phyloP scores from a whole-genome alignment of 1,284 basidiomycete species.

The Pascua sp. region DNA sequence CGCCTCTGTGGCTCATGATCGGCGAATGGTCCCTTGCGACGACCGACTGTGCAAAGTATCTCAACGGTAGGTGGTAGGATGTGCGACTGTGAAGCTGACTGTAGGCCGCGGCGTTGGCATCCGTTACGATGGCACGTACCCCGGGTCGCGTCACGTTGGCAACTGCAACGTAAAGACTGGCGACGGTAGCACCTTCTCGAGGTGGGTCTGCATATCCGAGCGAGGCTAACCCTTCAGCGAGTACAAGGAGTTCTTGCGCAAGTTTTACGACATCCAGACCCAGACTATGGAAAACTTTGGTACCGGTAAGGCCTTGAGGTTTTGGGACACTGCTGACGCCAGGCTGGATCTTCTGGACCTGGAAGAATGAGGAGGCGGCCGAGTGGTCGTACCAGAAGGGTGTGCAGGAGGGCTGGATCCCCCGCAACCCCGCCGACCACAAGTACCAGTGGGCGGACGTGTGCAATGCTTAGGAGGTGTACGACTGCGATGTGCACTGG shows the following conservation, averaged over 20 bases:
- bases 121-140: constrained; percentile 61
- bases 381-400: constrained; percentile 58
- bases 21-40: constrained; percentile 73
- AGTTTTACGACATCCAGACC: constrained; percentile 78
- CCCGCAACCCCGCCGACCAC: constrained; percentile 57
- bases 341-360: constrained; percentile 46
- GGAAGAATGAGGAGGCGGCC: constrained; percentile 62
- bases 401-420: constrained; percentile 77
- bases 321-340: constrained; percentile 58
- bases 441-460: constrained; percentile 42
- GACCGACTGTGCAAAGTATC: constrained; percentile 47
- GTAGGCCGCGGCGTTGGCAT: constrained; percentile 1
- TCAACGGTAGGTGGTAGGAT: constrained; percentile 1
- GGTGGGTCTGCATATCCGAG: constrained; percentile 22
- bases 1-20: constrained; percentile 67
- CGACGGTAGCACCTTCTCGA: constrained; percentile 62
- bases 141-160: constrained; percentile 65
- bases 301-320: constrained; percentile 49
- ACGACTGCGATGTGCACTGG: neutral
- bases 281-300: constrained; percentile 46
- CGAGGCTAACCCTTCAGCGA: constrained; percentile 40
- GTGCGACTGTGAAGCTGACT: neutral
- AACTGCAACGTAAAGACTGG: constrained; percentile 73
- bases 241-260: constrained; percentile 78
- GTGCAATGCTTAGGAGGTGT: no score